These are phyloP conservation scores for Artemisia tridentata DNA, from an alignment of 129 eudicot species.

Conservation along the genomic window DNA sequence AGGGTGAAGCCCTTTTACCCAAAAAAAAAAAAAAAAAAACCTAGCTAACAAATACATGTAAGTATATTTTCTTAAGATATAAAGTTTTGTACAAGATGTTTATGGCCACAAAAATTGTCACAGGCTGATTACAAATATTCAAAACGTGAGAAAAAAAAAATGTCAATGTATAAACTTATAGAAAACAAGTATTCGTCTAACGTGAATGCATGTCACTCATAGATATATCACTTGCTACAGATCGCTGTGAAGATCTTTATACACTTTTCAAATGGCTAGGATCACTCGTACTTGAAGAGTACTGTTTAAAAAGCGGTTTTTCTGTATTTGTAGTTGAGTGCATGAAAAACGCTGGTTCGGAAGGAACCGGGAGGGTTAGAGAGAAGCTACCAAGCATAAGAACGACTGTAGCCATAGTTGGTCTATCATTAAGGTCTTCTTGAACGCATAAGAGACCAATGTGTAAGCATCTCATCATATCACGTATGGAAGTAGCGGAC, in stretches of 20 bases:
- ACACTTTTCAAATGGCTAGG: background rate
- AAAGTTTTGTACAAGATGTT: no score
- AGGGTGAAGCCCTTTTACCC: no score
- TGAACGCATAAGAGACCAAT: constrained; percentile 57
- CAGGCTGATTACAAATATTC: background rate
- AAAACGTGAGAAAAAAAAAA: background rate
- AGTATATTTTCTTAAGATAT: no score
- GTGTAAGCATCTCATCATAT: constrained; percentile 45
- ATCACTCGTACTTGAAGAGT: constrained; percentile 6
- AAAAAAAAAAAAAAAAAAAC: no score
- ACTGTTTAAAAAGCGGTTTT: background rate
- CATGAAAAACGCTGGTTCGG: constrained; percentile 38
- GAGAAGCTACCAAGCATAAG: constrained; percentile 50
- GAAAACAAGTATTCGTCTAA: background rate
- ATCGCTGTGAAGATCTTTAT: background rate
- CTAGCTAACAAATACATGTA: no score
- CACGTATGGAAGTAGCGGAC: constrained; percentile 16
- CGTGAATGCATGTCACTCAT: constrained; percentile 1
- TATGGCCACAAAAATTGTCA: no score
- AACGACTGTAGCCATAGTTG: constrained; percentile 49
- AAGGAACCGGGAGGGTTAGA: constrained; percentile 34
- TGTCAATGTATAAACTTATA: background rate
- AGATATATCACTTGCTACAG: background rate
- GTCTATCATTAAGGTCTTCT: constrained; percentile 38
- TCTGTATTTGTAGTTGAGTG: background rate